These are phyloP conservation scores for Calocybe gambosa DNA, from an alignment of 1,284 basidiomycete genomes.

Conservation along the genomic window DNA sequence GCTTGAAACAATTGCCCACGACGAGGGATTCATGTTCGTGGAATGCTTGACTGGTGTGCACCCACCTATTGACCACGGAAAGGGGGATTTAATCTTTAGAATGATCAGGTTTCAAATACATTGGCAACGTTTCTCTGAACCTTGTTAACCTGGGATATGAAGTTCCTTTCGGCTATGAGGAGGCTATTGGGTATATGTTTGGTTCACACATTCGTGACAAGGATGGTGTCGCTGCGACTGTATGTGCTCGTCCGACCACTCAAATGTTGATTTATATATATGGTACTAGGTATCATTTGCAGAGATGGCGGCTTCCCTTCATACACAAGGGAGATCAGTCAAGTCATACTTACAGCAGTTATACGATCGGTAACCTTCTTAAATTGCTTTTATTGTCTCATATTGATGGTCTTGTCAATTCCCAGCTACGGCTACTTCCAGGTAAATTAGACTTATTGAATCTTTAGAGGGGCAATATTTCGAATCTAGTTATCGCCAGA, in stretches of 20 bases:
- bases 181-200: slow-evolving; percentile 86
- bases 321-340: slow-evolving; percentile 46
- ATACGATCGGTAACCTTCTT: slow-evolving; percentile 49
- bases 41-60: slow-evolving; percentile 75
- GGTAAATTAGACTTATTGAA: slow-evolving; percentile 24
- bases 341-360: slow-evolving; percentile 54
- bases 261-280: neutral
- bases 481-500: slow-evolving; percentile 37
- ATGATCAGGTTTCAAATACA: slow-evolving; percentile 70
- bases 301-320: slow-evolving; percentile 52
- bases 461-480: too few species aligned
- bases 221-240: slow-evolving; percentile 75
- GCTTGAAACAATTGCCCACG: slow-evolving; percentile 67
- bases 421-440: slow-evolving; percentile 50
- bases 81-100: neutral
- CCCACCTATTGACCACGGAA: neutral
- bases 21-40: slow-evolving; percentile 74
- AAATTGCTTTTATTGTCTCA: neutral
- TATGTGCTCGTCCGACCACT: slow-evolving; percentile 26
- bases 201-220: slow-evolving; percentile 74
- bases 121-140: slow-evolving; percentile 72
- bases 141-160: slow-evolving; percentile 62
- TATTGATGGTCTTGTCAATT: neutral
- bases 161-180: slow-evolving; percentile 81
- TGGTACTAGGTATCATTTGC: slow-evolving; percentile 54